Evolutionary conservation across 345 rosid species (phyloP), one percentile per base, ranked within the genome.

Genomic region (Psidium friedrichsthalianum): DNA sequence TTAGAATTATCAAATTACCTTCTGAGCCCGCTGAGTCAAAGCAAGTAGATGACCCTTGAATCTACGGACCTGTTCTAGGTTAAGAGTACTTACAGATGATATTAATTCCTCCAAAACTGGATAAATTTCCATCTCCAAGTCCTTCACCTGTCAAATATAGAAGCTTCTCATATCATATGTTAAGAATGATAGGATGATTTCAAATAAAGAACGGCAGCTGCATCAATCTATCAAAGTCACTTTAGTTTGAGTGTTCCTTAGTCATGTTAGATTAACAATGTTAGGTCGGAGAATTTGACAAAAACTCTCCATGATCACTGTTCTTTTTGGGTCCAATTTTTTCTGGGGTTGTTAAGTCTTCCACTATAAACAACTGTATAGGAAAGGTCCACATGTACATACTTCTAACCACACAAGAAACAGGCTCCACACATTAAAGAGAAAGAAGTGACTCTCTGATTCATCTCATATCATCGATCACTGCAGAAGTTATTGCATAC

Each of bases 81-180:
- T 97, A 87, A 91, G 92, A 83, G 98, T 97, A 88, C 92, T 95
- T 82, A 97, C 93, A 88, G 95, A 92, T 74, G 96, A 88, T 18
- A 98, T 93, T 88, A 97, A 89, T 90, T 97, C 99, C 89, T 97
- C 99, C 87, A 95, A 90, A 81, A 94, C 94, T 1, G 98, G 98
- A 89, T 94, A 92, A 86, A 96, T 93, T 91, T 97, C 98, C 90
- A 92, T 91, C 88, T 94, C 95, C 87, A 97, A 92, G 84, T 97
- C 98, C 87, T 95, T 94, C 86, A 92, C 98, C 99, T 97, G 85
- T 88, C 82, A 87, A 86, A 74, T 58, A 56, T n/a, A 82, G 40
- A 82, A 82, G 58, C 83, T 51, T 69, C 78, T 69, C 78, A 18
- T 32, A 69, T 69, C 78, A 69, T 69, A 69, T 0, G 78, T 69